Percentiles rank a stretch among this genome's conserved stretches.
These are phyloP conservation scores for Trypanosoma platydactyli DNA, from an alignment of 208 protist species.

Conservation along the genomic window DNA sequence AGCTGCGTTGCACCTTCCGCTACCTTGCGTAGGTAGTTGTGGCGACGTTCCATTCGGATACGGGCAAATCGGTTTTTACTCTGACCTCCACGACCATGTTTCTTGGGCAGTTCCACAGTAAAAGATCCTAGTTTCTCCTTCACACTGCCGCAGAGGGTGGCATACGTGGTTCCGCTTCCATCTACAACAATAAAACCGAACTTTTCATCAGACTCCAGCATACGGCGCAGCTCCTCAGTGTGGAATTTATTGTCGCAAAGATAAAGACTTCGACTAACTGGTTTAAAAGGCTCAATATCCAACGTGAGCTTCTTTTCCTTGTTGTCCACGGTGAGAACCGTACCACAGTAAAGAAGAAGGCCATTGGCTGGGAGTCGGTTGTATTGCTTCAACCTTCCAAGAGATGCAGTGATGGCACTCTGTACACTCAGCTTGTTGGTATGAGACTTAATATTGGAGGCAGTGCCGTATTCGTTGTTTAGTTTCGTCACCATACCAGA, in stretches of 20 bases:
- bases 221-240: slow-evolving; percentile 96
- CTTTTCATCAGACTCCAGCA: slow-evolving; percentile 99
- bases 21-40: slow-evolving; percentile 99
- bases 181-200: slow-evolving; percentile 99
- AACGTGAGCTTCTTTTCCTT: slow-evolving; percentile 99
- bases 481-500: slow-evolving; percentile 97
- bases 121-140: slow-evolving; percentile 98
- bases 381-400: slow-evolving; percentile 93
- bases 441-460: slow-evolving; percentile 99
- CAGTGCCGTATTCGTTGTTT: slow-evolving; percentile 99
- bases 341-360: slow-evolving; percentile 99
- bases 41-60: slow-evolving; percentile 99
- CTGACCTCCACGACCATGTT: slow-evolving; percentile 99
- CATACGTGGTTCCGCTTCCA: slow-evolving; percentile 97
- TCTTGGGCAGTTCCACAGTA: slow-evolving; percentile 99
- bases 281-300: slow-evolving; percentile 99
- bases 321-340: slow-evolving; percentile 98
- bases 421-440: slow-evolving; percentile 97
- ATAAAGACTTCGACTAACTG: slow-evolving; percentile 99
- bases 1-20: slow-evolving; percentile 96
- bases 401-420: slow-evolving; percentile 88
- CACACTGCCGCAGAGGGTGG: slow-evolving; percentile 97
- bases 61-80: slow-evolving; percentile 99
- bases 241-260: slow-evolving; percentile 98
- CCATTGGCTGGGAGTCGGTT: slow-evolving; percentile 95